Conservation (phyloP, 371 early-diverging fungal genomes). For the Chytridiales sp. region DNA sequence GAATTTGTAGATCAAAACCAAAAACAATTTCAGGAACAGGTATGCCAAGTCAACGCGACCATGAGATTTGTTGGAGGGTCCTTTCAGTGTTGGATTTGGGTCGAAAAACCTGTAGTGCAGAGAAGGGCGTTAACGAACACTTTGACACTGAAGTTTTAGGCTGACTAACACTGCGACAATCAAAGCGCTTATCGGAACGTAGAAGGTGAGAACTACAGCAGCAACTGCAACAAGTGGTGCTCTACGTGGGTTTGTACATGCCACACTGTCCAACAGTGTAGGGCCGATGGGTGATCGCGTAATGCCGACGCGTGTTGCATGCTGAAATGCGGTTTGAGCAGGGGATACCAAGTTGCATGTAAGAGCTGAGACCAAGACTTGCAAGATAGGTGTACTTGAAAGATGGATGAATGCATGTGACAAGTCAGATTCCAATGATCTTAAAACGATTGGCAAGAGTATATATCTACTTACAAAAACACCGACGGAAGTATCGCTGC, state of each 20-base stretch:
- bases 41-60: conserved; percentile 17
- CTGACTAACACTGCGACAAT: conserved; percentile 14
- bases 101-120: too few species aligned
- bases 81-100: conserved; percentile 12
- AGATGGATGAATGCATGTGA: too few species aligned
- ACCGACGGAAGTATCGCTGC: conserved; percentile 19
- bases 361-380: conserved; percentile 8
- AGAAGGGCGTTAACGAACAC: too few species aligned
- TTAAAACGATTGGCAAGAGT: too few species aligned
- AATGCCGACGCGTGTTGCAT: too few species aligned
- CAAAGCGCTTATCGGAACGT: conserved; percentile 3
- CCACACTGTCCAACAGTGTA: too few species aligned
- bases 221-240: not conserved
- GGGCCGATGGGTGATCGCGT: too few species aligned
- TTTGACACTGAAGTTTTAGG: too few species aligned
- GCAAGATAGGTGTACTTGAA: conserved; percentile 15
- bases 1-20: conserved; percentile 14
- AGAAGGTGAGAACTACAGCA: conserved; percentile 3
- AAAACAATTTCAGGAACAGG: conserved; percentile 3
- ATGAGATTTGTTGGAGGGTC: conserved; percentile 13
- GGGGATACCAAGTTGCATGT: too few species aligned
- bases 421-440: too few species aligned
- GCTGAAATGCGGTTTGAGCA: too few species aligned
- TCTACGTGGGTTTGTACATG: not conserved
- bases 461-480: too few species aligned